Conservation (phyloP, 768 basidiomycete genomes). For the Vararia minispora region DNA sequence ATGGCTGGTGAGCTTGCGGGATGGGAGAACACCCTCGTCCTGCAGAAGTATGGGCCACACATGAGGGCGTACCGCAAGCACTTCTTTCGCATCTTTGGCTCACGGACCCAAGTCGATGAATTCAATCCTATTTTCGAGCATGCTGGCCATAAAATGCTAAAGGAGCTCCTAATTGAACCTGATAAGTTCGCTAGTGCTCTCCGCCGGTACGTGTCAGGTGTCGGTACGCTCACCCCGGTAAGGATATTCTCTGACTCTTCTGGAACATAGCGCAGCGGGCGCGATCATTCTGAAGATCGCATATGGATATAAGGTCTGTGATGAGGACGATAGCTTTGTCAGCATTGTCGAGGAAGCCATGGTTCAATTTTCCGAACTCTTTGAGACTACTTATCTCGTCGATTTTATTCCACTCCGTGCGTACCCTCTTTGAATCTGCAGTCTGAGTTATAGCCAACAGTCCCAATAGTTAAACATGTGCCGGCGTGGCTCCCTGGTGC, state of each 20-base stretch:
- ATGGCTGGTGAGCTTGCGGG: slow-evolving; percentile 30
- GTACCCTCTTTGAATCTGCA: not conserved
- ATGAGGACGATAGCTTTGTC: not conserved
- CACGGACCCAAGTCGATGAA: no score
- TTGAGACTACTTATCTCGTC: not conserved
- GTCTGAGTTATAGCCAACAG: no score
- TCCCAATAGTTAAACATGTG: not conserved
- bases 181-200: no score
- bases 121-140: no score
- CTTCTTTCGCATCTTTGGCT: slow-evolving; percentile 31
- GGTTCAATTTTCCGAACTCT: not conserved
- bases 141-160: no score
- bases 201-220: no score
- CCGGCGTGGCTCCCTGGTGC: slow-evolving; percentile 4
- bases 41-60: slow-evolving; percentile 30
- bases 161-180: no score
- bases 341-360: not conserved
- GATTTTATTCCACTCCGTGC: not conserved
- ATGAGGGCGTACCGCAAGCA: slow-evolving; percentile 34
- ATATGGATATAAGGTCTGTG: slow-evolving; percentile 1
- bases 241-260: not conserved
- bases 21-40: slow-evolving; percentile 27
- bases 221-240: no score
- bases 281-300: slow-evolving; percentile 3
- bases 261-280: not conserved